phyloP scores from a whole-genome alignment of 1,139 yeast species.

The Schizosaccharomyces versatilis region DNA sequence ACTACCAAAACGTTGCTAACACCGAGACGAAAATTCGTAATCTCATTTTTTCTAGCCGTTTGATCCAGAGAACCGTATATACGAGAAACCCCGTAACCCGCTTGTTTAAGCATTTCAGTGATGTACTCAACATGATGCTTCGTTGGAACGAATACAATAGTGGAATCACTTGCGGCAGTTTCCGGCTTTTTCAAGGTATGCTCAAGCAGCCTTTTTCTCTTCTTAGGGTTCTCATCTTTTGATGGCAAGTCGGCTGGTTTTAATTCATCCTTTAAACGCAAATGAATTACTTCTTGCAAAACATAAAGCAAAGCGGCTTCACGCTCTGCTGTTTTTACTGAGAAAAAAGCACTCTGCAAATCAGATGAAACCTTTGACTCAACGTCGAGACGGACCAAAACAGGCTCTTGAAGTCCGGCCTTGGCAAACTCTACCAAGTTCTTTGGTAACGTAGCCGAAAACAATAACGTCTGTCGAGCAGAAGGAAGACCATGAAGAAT shows the following conservation, averaged over 20 bases:
- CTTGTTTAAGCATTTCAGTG: slow-evolving; percentile 40
- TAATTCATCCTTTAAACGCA: slow-evolving; percentile 19
- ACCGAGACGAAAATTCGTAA: slow-evolving; percentile 67
- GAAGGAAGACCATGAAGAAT: slow-evolving; percentile 64
- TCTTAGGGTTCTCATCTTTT: slow-evolving; percentile 15
- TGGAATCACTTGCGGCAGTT: slow-evolving; percentile 63
- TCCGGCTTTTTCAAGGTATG: slow-evolving; percentile 48
- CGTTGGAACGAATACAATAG: slow-evolving; percentile 87
- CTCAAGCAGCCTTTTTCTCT: slow-evolving; percentile 17
- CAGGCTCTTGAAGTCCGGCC: slow-evolving; percentile 84
- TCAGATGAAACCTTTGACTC: slow-evolving; percentile 78
- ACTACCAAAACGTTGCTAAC: slow-evolving; percentile 68
- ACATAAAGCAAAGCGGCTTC: slow-evolving; percentile 65
- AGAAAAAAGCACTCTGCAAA: slow-evolving; percentile 69
- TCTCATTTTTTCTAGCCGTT: slow-evolving; percentile 76
- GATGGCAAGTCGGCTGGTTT: slow-evolving; percentile 43
- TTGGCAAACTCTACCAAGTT: slow-evolving; percentile 88
- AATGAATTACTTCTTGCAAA: slow-evolving; percentile 58
- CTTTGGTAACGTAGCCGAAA: slow-evolving; percentile 86
- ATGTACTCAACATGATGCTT: slow-evolving; percentile 93
- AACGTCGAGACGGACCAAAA: slow-evolving; percentile 73
- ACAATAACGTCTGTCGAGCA: slow-evolving; percentile 64
- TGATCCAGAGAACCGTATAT: slow-evolving; percentile 91
- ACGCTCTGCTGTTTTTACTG: slow-evolving; percentile 64
- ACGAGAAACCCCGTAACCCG: slow-evolving; percentile 72